A percentile compares a stretch with the other conserved stretches of the same genome.
phyloP scores from a whole-genome alignment of 2,329 filamentous ascomycete species.

The Fusarium multiceps region DNA sequence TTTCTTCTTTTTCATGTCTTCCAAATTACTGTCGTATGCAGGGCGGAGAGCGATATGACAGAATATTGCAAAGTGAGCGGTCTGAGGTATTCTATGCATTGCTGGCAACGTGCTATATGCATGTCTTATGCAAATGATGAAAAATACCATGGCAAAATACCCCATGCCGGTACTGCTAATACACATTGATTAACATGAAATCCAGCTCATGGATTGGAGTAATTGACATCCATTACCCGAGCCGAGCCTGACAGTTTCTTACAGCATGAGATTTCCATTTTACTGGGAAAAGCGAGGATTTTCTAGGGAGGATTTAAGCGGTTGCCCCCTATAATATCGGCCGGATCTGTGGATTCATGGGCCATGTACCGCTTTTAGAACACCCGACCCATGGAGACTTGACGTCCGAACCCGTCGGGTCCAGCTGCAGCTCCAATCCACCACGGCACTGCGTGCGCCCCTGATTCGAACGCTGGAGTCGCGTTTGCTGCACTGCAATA shows the following conservation, averaged over 20 bases:
- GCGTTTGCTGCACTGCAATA: constrained; percentile 23
- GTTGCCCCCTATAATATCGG: constrained; percentile 34
- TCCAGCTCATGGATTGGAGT: background rate
- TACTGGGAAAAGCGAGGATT: constrained; percentile 22
- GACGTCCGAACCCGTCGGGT: background rate
- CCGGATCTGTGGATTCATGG: constrained; percentile 18
- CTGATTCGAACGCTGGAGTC: constrained; percentile 15
- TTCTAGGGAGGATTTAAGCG: constrained; percentile 17
- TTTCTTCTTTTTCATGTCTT: background rate
- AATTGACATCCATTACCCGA: background rate
- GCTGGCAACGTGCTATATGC: background rate
- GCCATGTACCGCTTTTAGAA: constrained; percentile 23
- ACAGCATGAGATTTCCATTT: background rate
- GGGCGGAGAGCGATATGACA: background rate
- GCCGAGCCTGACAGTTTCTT: background rate
- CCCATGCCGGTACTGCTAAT: background rate
- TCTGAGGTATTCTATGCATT: constrained; percentile 29
- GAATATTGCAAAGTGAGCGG: background rate
- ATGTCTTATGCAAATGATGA: constrained; percentile 9
- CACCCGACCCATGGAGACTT: background rate
- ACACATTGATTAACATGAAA: background rate
- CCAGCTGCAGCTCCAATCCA: background rate
- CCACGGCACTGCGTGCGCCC: constrained; percentile 3
- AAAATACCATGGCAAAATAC: background rate
- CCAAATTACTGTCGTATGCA: constrained; percentile 1